Evolutionary conservation across 768 basidiomycete species (phyloP).

Genomic region (Lactarius psammicola): DNA sequence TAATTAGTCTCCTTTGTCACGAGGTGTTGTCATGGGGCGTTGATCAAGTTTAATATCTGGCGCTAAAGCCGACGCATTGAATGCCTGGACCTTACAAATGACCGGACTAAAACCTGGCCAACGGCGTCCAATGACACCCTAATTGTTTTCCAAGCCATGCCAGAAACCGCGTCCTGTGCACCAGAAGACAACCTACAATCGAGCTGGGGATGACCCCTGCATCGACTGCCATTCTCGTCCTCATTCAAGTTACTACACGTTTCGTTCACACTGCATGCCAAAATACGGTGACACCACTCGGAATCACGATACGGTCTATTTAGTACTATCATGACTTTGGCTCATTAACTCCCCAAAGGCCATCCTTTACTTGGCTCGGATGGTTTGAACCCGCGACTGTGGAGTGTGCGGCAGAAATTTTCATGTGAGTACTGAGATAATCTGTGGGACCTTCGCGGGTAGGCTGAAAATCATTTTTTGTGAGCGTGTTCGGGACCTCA

Average conservation of each 20-base stretch:
- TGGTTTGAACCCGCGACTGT: too few relatives aligned
- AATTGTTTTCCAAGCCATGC: too few relatives aligned
- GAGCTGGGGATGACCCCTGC: background rate
- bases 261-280: background rate
- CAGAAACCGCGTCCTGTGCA: too few relatives aligned
- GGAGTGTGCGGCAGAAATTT: background rate
- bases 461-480: background rate
- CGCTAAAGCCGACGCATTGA: too few relatives aligned
- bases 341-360: background rate
- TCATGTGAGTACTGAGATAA: background rate
- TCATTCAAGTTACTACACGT: background rate
- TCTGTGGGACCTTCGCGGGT: background rate
- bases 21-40: too few relatives aligned
- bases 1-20: too few relatives aligned
- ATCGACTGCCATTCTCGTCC: too few relatives aligned
- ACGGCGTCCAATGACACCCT: too few relatives aligned
- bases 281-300: background rate
- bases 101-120: too few relatives aligned
- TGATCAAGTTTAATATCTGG: too few relatives aligned
- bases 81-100: too few relatives aligned
- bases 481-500: background rate
- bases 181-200: background rate
- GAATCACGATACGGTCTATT: background rate
- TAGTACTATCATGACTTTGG: background rate
- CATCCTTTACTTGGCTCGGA: background rate